A percentile compares a stretch with the other conserved stretches of the same genome.
These are phyloP conservation scores for Gastrolobium villosum DNA, from an alignment of 306 rosid species.

Conservation along the genomic window DNA sequence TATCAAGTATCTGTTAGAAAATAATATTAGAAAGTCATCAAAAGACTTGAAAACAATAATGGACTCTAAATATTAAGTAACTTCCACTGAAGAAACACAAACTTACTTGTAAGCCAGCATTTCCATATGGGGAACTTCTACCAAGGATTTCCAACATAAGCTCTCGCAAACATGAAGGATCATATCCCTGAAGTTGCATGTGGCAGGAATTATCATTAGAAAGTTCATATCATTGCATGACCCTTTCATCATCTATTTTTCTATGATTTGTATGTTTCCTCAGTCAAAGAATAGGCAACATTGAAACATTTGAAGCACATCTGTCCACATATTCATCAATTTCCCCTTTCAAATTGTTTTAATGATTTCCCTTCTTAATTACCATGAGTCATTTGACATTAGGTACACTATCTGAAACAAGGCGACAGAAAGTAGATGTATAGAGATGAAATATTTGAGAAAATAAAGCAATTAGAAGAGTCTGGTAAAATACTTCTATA, in stretches of 20 bases:
- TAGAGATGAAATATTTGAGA: slow-evolving; percentile 31
- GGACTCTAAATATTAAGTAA: slow-evolving; percentile 37
- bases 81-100: slow-evolving; percentile 23
- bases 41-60: slow-evolving; percentile 32
- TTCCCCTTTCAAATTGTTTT: slow-evolving; percentile 4
- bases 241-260: slow-evolving; percentile 19
- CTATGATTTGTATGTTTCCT: slow-evolving; percentile 5
- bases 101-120: slow-evolving; percentile 83
- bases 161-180: slow-evolving; percentile 96
- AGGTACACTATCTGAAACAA: slow-evolving; percentile 4
- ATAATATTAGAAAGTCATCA: slow-evolving; percentile 39
- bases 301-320: slow-evolving; percentile 16
- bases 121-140: slow-evolving; percentile 74
- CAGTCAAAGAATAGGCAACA: slow-evolving; percentile 20
- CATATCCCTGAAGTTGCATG: slow-evolving; percentile 79
- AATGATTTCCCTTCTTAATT: not conserved
- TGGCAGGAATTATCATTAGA: slow-evolving; percentile 36
- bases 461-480: slow-evolving; percentile 9
- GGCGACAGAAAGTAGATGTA: not conserved
- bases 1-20: slow-evolving; percentile 89
- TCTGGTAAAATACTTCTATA: slow-evolving; percentile 21
- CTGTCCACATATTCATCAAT: slow-evolving; percentile 17
- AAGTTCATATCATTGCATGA: slow-evolving; percentile 36
- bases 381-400: slow-evolving; percentile 6
- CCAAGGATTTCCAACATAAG: slow-evolving; percentile 73